Evolutionary conservation across 768 basidiomycete genomes (phyloP), one percentile per base, ranked within the genome.

Genomic region (Phaffia tasmanica): DNA sequence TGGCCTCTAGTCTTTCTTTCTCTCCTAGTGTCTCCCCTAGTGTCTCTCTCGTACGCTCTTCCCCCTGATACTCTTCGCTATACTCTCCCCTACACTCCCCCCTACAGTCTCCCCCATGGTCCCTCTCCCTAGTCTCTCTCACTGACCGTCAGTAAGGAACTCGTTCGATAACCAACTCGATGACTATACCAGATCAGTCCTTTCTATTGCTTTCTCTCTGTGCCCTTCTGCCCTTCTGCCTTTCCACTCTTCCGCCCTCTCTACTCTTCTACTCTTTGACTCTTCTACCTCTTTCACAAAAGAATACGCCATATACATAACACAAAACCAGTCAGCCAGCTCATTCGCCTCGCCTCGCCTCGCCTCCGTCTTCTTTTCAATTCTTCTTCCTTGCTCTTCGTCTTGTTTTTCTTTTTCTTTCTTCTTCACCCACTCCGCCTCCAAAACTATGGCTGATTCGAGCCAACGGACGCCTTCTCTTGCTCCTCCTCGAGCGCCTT

Each of bases 401-500:
- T n/a, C n/a, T 50, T 50, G 15, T 15, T 50, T n/a, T 50, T 50
- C 49, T 50, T 50, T n/a, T 50, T 50, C 49, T 50, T 23, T 35
- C 57, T 32, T 30, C 29, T 25, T 16, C 32, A 19, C 9, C 53
- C 8, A 48, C 42, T n/a, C n/a, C n/a, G 42, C 59, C 23, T 42
- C 29, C 66, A 19, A 62, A 61, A 51, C 46, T 2, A 18, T 21
- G 53, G 14, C 42, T 18, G 25, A 16, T 27, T 57, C 27, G 25
- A 18, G 25, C 57, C 29, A 25, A 35, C 29, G 27, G 61, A 51
- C 54, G n/a, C 6, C 29, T 29, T 2, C 16, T 71, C 74, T 62
- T 70, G 86, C 53, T 56, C 21, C 55, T 57, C 66, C 58, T 84
- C 76, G 48, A 98, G 75, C 74, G 86, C 79, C 6, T 75, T 68